A percentile compares a stretch with the other conserved stretches of the same genome.
Conservation (phyloP, 2,329 filamentous ascomycete species). For the Scytalidium lignicola region DNA sequence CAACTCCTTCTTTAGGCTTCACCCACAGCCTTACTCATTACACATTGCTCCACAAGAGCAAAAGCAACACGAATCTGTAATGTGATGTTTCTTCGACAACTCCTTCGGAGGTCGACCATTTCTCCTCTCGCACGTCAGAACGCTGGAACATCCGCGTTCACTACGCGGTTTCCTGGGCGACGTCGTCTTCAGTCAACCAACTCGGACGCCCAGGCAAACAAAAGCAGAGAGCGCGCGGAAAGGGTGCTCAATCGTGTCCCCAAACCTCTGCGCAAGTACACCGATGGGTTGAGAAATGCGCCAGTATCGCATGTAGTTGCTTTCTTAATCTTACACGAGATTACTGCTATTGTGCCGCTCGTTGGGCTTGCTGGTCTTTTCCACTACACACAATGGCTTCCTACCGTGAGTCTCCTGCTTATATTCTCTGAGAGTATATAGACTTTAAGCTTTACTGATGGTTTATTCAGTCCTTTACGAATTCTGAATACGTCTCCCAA, state of each 20-base stretch:
- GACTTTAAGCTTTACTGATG: conserved; percentile 10
- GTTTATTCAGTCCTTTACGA: background rate
- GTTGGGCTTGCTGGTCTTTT: conserved; percentile 70
- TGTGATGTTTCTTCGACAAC: background rate
- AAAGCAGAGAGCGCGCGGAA: background rate
- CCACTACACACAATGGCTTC: conserved; percentile 73
- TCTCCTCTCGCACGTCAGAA: background rate
- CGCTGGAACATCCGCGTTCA: background rate
- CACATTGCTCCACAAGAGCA: background rate
- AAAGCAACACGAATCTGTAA: background rate
- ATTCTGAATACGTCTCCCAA: conserved; percentile 11
- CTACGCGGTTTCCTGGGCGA: background rate
- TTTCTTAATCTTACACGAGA: conserved; percentile 86
- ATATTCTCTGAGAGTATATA: background rate
- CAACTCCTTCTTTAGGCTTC: too few relatives aligned
- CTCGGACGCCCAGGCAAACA: background rate
- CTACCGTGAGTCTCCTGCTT: conserved; percentile 28
- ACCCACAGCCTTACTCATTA: background rate
- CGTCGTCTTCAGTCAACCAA: background rate
- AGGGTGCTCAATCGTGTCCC: conserved; percentile 38
- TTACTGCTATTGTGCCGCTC: conserved; percentile 80
- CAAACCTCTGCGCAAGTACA: conserved; percentile 62
- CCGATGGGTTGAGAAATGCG: conserved; percentile 64
- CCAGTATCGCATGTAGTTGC: conserved; percentile 79
- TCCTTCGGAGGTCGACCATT: background rate